phyloP scores from a whole-genome alignment of 2,329 filamentous ascomycete genomes.

The Lecanicillium sp. region DNA sequence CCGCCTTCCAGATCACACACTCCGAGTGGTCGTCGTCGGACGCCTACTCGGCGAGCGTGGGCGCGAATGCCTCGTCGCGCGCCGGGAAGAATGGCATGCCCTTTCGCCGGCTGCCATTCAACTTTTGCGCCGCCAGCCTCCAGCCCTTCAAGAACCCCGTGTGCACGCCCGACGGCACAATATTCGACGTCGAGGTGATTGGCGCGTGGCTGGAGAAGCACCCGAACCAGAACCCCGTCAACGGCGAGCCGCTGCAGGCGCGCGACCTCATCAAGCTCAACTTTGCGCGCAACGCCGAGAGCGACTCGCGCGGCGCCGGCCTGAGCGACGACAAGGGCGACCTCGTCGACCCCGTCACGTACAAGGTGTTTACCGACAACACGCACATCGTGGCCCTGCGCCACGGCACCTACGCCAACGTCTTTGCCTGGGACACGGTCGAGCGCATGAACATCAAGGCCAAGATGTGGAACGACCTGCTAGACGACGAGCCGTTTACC shows the following conservation, averaged over 20 bases:
- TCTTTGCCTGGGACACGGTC: slow-evolving; percentile 93
- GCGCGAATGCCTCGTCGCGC: slow-evolving; percentile 54
- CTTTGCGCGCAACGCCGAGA: slow-evolving; percentile 83
- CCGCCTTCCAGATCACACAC: slow-evolving; percentile 64
- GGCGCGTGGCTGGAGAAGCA: slow-evolving; percentile 91
- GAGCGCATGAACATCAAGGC: slow-evolving; percentile 93
- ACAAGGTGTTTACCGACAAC: slow-evolving; percentile 96
- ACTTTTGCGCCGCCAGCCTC: slow-evolving; percentile 92
- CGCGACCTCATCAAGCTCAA: slow-evolving; percentile 84
- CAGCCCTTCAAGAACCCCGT: slow-evolving; percentile 94
- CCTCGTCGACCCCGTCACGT: slow-evolving; percentile 92
- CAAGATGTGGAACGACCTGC: slow-evolving; percentile 89
- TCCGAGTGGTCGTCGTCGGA: slow-evolving; percentile 94
- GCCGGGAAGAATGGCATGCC: slow-evolving; percentile 40
- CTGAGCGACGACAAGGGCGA: slow-evolving; percentile 57
- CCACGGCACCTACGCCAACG: slow-evolving; percentile 78
- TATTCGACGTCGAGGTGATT: slow-evolving; percentile 94
- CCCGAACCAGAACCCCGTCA: slow-evolving; percentile 76
- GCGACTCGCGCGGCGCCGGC: slow-evolving; percentile 39
- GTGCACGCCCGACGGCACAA: slow-evolving; percentile 78
- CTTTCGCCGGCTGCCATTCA: slow-evolving; percentile 91
- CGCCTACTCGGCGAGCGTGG: slow-evolving; percentile 74
- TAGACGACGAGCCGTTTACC: slow-evolving; percentile 79
- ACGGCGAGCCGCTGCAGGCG: slow-evolving; percentile 69
- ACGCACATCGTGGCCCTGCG: slow-evolving; percentile 89